These are phyloP conservation scores for Exidia glandulosa DNA, from an alignment of 768 basidiomycete species.

Conservation along the genomic window DNA sequence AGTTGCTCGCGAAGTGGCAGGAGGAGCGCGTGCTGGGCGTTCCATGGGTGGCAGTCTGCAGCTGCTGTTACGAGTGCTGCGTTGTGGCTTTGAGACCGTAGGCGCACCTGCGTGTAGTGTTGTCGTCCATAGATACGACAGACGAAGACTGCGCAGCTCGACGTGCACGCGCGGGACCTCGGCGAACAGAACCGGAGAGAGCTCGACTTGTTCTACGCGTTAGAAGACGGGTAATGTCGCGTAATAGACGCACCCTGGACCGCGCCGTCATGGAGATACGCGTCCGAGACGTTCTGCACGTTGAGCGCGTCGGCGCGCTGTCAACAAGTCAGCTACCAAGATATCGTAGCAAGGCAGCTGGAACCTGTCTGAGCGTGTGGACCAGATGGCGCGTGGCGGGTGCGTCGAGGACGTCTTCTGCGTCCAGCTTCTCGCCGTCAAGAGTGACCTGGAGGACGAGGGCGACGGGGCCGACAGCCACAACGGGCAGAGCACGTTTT, in stretches of 20 bases:
- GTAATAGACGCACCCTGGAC: slow-evolving; percentile 25
- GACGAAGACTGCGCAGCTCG: not conserved
- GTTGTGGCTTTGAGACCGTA: too few relatives aligned
- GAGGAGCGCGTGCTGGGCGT: not conserved
- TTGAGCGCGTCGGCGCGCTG: not conserved
- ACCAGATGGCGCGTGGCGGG: slow-evolving; percentile 38
- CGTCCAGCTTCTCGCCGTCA: slow-evolving; percentile 31
- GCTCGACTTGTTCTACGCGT: not conserved
- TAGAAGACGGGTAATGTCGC: slow-evolving; percentile 2
- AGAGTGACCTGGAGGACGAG: slow-evolving; percentile 41
- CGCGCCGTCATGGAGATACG: slow-evolving; percentile 34
- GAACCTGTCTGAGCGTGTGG: slow-evolving; percentile 38
- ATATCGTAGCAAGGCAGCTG: not conserved
- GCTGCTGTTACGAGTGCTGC: too few relatives aligned
- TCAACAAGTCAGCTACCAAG: not conserved
- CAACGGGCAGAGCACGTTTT: not conserved
- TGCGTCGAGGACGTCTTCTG: slow-evolving; percentile 35
- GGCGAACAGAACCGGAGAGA: not conserved
- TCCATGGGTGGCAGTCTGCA: not conserved
- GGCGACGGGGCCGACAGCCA: not conserved
- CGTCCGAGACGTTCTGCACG: slow-evolving; percentile 36
- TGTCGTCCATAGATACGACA: not conserved
- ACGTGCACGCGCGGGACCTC: not conserved
- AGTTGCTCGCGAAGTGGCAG: slow-evolving; percentile 6
- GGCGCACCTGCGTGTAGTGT: not conserved